Evolutionary conservation across 345 rosid species (phyloP).

Genomic region (Barbarea vulgaris): DNA sequence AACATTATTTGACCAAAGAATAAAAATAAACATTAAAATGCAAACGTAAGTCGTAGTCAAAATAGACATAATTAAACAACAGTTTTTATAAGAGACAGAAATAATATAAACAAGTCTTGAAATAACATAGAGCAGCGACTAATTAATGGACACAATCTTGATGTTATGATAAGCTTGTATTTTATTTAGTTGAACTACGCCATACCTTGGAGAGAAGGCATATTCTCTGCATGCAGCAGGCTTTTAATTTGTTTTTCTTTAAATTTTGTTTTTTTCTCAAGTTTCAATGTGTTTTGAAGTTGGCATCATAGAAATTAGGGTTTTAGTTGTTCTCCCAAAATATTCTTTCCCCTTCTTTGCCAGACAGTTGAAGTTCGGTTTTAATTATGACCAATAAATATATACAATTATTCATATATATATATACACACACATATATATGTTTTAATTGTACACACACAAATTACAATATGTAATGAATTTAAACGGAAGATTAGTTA

Average conservation of each 20-base stretch:
- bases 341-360: conserved; percentile 38
- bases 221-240: conserved; percentile 39
- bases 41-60: neutral
- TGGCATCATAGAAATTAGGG: conserved; percentile 41
- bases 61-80: neutral
- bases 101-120: neutral
- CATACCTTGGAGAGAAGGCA: conserved; percentile 11
- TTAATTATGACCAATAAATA: conserved; percentile 11
- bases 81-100: neutral
- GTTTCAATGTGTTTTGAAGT: conserved; percentile 38
- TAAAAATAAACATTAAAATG: neutral
- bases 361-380: conserved; percentile 35
- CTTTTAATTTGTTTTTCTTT: neutral
- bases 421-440: neutral
- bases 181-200: neutral
- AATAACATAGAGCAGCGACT: neutral
- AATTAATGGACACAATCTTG: neutral
- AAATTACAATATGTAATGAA: conserved; percentile 1
- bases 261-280: conserved; percentile 1
- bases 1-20: no score
- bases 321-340: conserved; percentile 34
- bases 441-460: neutral
- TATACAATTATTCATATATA: neutral
- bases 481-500: neutral
- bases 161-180: neutral